These are phyloP conservation scores for Phytophthora fragariaefolia DNA, from an alignment of 352 stramenopile genomes.

Conservation along the genomic window DNA sequence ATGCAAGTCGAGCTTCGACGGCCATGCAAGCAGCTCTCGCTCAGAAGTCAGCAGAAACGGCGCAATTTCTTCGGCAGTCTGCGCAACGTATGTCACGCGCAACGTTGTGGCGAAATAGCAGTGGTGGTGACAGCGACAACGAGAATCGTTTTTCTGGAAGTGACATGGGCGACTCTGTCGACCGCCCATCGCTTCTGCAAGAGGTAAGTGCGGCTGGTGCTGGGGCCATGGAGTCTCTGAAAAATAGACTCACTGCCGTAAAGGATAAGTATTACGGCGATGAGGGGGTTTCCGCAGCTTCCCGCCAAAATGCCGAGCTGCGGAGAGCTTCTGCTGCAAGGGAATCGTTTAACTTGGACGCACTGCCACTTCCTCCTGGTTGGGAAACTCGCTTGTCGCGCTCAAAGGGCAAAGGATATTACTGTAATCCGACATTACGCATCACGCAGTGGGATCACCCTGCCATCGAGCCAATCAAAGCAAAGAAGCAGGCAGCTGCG, in stretches of 20 bases:
- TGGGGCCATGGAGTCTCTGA: conserved; percentile 77
- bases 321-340: conserved; percentile 28
- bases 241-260: conserved; percentile 71
- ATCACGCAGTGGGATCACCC: conserved; percentile 89
- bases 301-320: conserved; percentile 19
- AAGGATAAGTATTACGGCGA: conserved; percentile 88
- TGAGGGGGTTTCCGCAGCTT: conserved; percentile 26
- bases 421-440: conserved; percentile 75
- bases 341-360: conserved; percentile 77
- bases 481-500: conserved; percentile 58
- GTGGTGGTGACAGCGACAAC: conserved; percentile 45
- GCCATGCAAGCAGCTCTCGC: conserved; percentile 63
- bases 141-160: conserved; percentile 60
- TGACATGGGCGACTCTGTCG: conserved; percentile 50
- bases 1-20: conserved; percentile 52
- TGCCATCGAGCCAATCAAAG: conserved; percentile 63
- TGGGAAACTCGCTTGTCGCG: conserved; percentile 84
- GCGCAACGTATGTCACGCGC: conserved; percentile 67
- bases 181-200: conserved; percentile 70
- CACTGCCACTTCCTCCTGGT: conserved; percentile 71
- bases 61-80: conserved; percentile 78
- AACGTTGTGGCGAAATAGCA: conserved; percentile 65
- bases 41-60: conserved; percentile 78
- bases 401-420: conserved; percentile 89
- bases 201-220: conserved; percentile 58